Base-by-base conservation (phyloP, 495 filamentous ascomycete species). In the Talaromyces liani region DNA sequence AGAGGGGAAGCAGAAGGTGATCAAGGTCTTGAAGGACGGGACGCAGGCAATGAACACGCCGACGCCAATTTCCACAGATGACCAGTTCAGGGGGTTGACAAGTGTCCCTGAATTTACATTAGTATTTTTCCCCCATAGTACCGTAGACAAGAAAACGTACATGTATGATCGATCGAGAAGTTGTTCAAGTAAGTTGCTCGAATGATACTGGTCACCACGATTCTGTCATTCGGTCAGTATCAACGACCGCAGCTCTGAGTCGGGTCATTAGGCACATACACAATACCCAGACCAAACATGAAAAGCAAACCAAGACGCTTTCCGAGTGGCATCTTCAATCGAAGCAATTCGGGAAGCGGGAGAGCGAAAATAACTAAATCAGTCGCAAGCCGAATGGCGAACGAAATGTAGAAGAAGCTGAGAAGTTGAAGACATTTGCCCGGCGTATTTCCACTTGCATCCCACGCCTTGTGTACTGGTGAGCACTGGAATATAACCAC, bases 281-380 rank as follows among this genome's bases (percentile, higher is more conserved):
- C 56, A 31, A 73, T 56, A 34, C 75, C 75, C n/a, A 75, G 55
- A 41, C 71, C 65, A 47, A 76, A 77, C 65, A 77, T 64, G 22
- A 69, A 36, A 1, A 69, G 66, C 58, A 77, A 62, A 5, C 71
- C 72, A 16, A 66, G 47, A 31, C 72, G 71, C 61, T 77, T 71
- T 8, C 64, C 64, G 7, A 60, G 20, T 7, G 75, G 64, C 56
- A 75, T 71, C 22, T 69, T 68, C 29, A 77, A 58, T 41, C 65
- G 57, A 33, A 69, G 56, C 14, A 78, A 54, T 57, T 72, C 69
- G 12, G 66, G 68, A 51, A 78, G 74, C 0, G 75, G 75, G 36
- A 78, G 53, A 16, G 51, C 39, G 24, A 78, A 69, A 27, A 77
- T 60, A 16, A 69, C 61, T 7, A 78, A 41, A 61, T 78, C 75